Evolutionary conservation across 2,329 filamentous ascomycete genomes (phyloP).

Genomic region (Shiraia bambusicola): DNA sequence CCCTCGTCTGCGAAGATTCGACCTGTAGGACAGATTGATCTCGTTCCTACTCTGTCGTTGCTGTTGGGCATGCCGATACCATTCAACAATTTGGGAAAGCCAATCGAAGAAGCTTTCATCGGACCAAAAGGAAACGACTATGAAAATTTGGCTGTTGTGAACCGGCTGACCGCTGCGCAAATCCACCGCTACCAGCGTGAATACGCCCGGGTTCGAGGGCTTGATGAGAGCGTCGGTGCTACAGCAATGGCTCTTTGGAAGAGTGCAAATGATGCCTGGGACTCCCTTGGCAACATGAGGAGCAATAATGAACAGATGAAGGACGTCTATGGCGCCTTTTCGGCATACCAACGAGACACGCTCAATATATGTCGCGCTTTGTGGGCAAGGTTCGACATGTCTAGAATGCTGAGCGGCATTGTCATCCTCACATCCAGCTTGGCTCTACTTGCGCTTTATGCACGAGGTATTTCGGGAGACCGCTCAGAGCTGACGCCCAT

Average conservation of each 20-base stretch:
- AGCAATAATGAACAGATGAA: slow-evolving; percentile 43
- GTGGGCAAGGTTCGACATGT: slow-evolving; percentile 90
- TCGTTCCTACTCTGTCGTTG: slow-evolving; percentile 87
- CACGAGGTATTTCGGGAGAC: slow-evolving; percentile 58
- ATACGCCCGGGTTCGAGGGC: slow-evolving; percentile 72
- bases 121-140: slow-evolving; percentile 69
- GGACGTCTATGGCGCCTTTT: slow-evolving; percentile 59
- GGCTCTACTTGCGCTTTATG: slow-evolving; percentile 70
- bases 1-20: slow-evolving; percentile 73
- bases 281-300: slow-evolving; percentile 44
- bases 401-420: slow-evolving; percentile 81
- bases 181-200: slow-evolving; percentile 86
- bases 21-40: slow-evolving; percentile 82
- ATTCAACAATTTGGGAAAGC: slow-evolving; percentile 90
- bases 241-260: slow-evolving; percentile 62
- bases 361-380: slow-evolving; percentile 76
- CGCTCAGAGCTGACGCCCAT: slow-evolving; percentile 55
- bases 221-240: slow-evolving; percentile 61
- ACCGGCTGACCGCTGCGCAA: slow-evolving; percentile 76
- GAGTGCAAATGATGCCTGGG: slow-evolving; percentile 58
- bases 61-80: slow-evolving; percentile 90
- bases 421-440: slow-evolving; percentile 68
- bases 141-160: slow-evolving; percentile 75
- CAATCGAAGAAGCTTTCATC: slow-evolving; percentile 91
- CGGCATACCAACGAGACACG: slow-evolving; percentile 75